phyloP scores from a whole-genome alignment of 2,329 filamentous ascomycete genomes.

The Alternaria gansuensis region DNA sequence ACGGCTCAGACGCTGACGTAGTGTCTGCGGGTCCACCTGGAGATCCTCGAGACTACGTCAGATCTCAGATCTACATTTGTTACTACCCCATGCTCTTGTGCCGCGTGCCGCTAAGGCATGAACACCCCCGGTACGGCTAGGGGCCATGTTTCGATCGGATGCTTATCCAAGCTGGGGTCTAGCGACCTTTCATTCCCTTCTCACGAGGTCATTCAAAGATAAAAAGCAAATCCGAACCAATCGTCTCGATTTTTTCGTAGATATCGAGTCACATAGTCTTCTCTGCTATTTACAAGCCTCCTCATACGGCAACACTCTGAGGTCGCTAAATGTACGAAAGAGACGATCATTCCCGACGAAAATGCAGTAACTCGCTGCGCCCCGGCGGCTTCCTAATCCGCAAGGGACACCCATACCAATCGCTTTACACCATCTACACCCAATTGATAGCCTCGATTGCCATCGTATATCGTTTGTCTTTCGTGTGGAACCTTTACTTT shows the following conservation, averaged over 20 bases:
- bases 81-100: not conserved
- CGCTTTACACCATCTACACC: not conserved
- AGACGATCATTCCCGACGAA: not conserved
- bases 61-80: not conserved
- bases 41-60: not conserved
- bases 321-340: not conserved
- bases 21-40: not conserved
- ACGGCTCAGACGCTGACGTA: not conserved
- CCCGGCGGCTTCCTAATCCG: not conserved
- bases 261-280: not conserved
- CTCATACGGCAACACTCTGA: not conserved
- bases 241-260: not conserved
- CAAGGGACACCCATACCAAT: conserved; percentile 1
- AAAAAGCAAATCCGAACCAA: conserved; percentile 6
- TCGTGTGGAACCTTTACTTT: not conserved
- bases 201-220: not conserved
- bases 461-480: not conserved
- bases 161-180: not conserved
- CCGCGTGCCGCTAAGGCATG: not conserved
- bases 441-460: not conserved
- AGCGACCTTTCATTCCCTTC: not conserved
- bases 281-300: not conserved
- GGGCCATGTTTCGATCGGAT: not conserved
- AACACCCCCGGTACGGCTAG: not conserved
- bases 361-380: not conserved